Conservation (phyloP, 305 asterid genomes). For the Solanum aculeatissimum region DNA sequence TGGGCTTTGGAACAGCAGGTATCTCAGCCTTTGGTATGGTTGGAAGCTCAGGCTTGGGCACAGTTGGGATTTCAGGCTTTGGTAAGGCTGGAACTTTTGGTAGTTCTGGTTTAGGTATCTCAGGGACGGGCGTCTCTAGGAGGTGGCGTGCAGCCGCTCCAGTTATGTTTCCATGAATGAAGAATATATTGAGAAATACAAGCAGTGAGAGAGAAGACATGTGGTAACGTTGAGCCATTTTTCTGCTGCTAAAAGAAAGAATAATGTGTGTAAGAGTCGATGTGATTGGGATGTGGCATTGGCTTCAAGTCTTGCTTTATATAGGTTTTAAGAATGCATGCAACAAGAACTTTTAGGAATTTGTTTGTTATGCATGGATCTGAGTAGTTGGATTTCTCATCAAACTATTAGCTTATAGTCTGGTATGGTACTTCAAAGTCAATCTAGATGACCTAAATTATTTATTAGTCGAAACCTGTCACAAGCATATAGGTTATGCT, state of each 20-base stretch:
- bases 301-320: background rate
- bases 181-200: background rate
- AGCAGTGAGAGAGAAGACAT: constrained; percentile 1
- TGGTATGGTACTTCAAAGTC: background rate
- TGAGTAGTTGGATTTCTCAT: constrained; percentile 22
- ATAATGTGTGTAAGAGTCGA: background rate
- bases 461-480: background rate
- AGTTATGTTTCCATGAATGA: background rate
- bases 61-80: background rate
- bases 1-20: constrained; percentile 2
- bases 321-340: background rate
- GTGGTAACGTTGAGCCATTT: constrained; percentile 15
- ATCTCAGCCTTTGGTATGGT: constrained; percentile 12
- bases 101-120: background rate
- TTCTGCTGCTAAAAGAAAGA: background rate
- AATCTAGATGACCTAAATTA: background rate
- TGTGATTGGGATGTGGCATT: background rate
- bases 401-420: background rate
- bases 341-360: background rate
- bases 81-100: background rate
- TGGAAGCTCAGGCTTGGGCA: constrained; percentile 12
- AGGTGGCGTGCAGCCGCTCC: constrained; percentile 9
- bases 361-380: constrained; percentile 4
- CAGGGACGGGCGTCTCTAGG: background rate
- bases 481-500: background rate